phyloP scores from a whole-genome alignment of 306 rosid species.

The Astragalus membranaceus region DNA sequence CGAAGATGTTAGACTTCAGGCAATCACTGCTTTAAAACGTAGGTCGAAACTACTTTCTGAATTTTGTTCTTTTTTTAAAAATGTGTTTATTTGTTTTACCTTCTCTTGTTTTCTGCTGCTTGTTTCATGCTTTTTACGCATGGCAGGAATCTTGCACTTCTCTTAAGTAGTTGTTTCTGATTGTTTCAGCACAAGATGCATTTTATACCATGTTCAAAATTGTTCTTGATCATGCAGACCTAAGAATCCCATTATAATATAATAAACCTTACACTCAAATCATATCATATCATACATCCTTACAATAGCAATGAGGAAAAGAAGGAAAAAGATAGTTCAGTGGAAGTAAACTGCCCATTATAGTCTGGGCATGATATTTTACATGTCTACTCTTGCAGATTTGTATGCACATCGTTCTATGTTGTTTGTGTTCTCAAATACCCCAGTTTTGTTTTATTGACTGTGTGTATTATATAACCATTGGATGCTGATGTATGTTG shows the following conservation, averaged over 20 bases:
- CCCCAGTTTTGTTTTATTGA: background rate
- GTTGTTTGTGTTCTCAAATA: background rate
- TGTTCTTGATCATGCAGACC: constrained; percentile 2
- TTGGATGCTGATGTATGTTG: constrained; percentile 17
- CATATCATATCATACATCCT: background rate
- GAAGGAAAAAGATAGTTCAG: background rate
- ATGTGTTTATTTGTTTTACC: background rate
- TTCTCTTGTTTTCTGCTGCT: background rate
- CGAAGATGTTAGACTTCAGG: constrained; percentile 99
- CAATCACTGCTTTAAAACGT: constrained; percentile 79
- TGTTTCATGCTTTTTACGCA: background rate
- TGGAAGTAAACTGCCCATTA: background rate
- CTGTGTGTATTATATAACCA: background rate
- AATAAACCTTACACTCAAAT: background rate
- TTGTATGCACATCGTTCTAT: background rate
- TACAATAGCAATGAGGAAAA: background rate
- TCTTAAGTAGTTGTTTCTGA: background rate
- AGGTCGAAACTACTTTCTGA: constrained; percentile 30
- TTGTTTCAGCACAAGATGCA: constrained; percentile 3
- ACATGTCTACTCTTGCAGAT: background rate
- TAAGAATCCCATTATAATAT: background rate
- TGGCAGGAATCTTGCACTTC: background rate
- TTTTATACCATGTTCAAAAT: background rate
- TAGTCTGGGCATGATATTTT: constrained; percentile 13
- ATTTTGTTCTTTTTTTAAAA: background rate